Conservation (phyloP, 352 stramenopile species). For the Globisporangium radiosum region DNA sequence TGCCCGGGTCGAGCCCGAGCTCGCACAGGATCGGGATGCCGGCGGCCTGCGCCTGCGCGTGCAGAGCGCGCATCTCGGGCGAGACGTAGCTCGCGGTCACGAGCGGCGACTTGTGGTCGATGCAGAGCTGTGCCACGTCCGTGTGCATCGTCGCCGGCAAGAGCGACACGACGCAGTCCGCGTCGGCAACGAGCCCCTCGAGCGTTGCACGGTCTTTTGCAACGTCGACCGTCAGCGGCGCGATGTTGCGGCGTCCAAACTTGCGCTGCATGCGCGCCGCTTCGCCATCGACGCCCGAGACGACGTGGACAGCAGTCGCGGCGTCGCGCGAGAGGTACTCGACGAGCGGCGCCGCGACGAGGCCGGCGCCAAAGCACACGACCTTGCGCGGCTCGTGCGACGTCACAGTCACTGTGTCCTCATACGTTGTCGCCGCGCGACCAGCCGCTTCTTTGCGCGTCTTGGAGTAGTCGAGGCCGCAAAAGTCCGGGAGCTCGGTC, state of each 20-base stretch:
- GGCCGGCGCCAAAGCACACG: constrained; percentile 81
- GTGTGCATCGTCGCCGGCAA: constrained; percentile 93
- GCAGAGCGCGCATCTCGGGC: constrained; percentile 86
- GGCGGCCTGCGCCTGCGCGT: constrained; percentile 60
- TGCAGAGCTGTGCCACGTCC: constrained; percentile 83
- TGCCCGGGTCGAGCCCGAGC: constrained; percentile 93
- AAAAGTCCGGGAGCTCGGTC: constrained; percentile 74
- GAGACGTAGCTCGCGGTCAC: constrained; percentile 96
- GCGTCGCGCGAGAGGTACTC: constrained; percentile 79
- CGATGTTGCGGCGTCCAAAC: constrained; percentile 54
- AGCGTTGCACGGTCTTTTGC: constrained; percentile 50
- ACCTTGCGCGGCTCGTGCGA: constrained; percentile 73
- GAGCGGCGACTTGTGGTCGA: constrained; percentile 80
- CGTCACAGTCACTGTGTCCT: constrained; percentile 26
- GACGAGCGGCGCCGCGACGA: constrained; percentile 79
- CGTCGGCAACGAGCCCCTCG: constrained; percentile 55
- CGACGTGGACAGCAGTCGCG: constrained; percentile 64
- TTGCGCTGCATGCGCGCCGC: constrained; percentile 62
- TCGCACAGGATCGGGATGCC: constrained; percentile 94
- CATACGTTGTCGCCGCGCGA: constrained; percentile 7
- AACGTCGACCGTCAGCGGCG: constrained; percentile 79
- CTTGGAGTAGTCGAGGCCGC: constrained; percentile 70
- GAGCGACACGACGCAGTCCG: constrained; percentile 93
- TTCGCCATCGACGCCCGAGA: constrained; percentile 71
- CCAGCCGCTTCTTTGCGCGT: constrained; percentile 49